Base-by-base conservation (phyloP, 2,329 filamentous ascomycete species). In the Colletotrichum sp. region DNA sequence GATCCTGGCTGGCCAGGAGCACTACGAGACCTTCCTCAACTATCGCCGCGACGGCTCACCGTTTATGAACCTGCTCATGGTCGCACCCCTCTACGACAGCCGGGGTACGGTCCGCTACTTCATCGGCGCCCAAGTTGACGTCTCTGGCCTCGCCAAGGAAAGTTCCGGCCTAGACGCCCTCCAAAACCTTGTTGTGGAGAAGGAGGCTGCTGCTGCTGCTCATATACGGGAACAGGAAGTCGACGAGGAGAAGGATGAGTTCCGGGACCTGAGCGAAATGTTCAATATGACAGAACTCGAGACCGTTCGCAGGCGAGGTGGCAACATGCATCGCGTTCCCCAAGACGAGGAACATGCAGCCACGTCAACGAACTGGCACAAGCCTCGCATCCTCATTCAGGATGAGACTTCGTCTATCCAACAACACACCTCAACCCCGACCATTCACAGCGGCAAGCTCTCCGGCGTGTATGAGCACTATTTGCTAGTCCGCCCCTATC, bases 51-150 rank as follows among this genome's bases (percentile, higher is more conserved):
- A 95, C 79, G 94, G 94, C 0, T 94, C 93, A 1, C 93, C 93
- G 0, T 95, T 95, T 80, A 93, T 95, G 89, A 96, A 95, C 77
- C 87, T 96, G 4, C 87, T 95, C 28, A 94, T 94, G 92, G 90
- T 91, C n/a, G 92, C 93, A 2, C 94, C 93, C 0, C 85, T 95
- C 0, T 90, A 92, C 78, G 94, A 95, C 80, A 93, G 90, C 60
- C 89, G 90, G 21, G 94, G 94, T 4, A 87, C 87, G 0, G 88
- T 94, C 2, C 89, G 93, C 32, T 95, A 95, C 81, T 84, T 92
- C 80, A 91, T 95, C 71, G 94, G 94, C 28, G 93, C 93, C 1
- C 93, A 95, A 81, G 91, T 95, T 32, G 94, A 95, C 77, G 86
- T 95, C 8, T 93, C 92, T 2, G 92, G 92, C 5, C 87, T 95